Base-by-base conservation (phyloP, 495 filamentous ascomycete species). In the Astrothelium subdiscretum region DNA sequence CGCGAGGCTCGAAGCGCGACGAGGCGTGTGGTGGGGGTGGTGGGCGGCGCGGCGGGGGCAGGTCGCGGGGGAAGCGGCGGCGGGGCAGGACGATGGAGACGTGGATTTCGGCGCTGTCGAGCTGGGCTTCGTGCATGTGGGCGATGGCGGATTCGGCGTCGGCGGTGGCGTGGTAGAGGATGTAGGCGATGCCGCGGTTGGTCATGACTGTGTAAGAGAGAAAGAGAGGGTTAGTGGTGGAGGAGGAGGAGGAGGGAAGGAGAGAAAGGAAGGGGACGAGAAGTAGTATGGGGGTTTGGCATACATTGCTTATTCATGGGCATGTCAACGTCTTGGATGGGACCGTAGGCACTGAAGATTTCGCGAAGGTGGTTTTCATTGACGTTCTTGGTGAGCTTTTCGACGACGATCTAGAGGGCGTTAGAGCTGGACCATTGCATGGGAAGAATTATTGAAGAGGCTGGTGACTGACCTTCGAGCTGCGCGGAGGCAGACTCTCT, bases 41-140 rank as follows among this genome's bases (percentile, higher is more conserved):
- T 42, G 63, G 58, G 24, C 42, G 51, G 35, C 64, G 26, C 42
- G 58, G 64, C 31, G 69, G 63, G 24, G 71, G 63, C 20, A 76
- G 76, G 51, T 76, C 73, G 57, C 72, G 71, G 6, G 72, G 71
- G 59, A 75, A 75, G 31, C 69, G 66, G 62, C 89, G 87, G 58
- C 90, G 87, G 1, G 92, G 92, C 27, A 97, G 78, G 27, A 97
- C 91, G 66, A 97, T 95, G 59, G 92, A 96, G 29, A 99, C 94
- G 67, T 86, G 88, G 72, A 99, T 85, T 22, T 85, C 75, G 18
- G 87, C 81, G 42, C 94, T 95, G 76, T 99, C 94, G 48, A 99
- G 77, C 66, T 97, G 90, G 15, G 90, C 90, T 78, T 99, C 94
- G 72, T 99, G 95, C 95, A 99, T 97, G 70, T 96, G 88, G 52